Evolutionary conservation across 2,329 filamentous ascomycete genomes (phyloP), one percentile per base, ranked within the genome.

Genomic region (Dryadomyces sulphureus): DNA sequence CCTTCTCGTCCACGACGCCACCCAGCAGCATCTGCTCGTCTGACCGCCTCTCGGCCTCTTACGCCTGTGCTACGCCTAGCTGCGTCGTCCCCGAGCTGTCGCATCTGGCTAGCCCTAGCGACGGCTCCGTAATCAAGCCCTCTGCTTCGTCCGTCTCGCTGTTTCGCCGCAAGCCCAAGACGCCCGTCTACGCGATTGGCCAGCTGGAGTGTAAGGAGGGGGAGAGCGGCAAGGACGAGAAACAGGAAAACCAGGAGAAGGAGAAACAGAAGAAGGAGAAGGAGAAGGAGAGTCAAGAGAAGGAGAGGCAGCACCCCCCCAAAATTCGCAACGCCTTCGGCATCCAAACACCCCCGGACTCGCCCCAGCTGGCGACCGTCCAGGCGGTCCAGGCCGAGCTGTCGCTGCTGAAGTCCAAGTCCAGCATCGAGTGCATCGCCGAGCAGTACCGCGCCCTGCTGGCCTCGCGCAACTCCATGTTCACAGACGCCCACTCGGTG

Each of bases 361-460:
- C 49, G 19, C 49, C 22, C 4, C 24, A 4, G 22, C 12, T 43
- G 5, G 38, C 38, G 8, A 22, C 43, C 4, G 20, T 24, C 19
- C 35, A 35, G 11, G 41, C 43, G 14, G 48, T 46, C n/a, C 46
- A 50, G 43, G 48, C 48, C n/a, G 48, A 50, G 43, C 48, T 50
- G 19, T 19, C 32, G 7, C 48, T 48, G 21, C 43, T 53, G 19
- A 40, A 49, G 45, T 49, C 50, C 38, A 45, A 64, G 51, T 62
- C 59, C 1, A 70, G 64, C 52, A 65, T 67, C 30, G 69, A 73
- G 45, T 57, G 62, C 35, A 68, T 74, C 30, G 71, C 70, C 20
- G 67, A 72, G 38, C 68, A 73, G 45, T 75, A 75, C 49, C 62
- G 62, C 17, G 65, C 65, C 2, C 52, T 74, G 2, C 57, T 73